Conservation (phyloP, 495 filamentous ascomycete species). For the Ascobolus immersus region DNA sequence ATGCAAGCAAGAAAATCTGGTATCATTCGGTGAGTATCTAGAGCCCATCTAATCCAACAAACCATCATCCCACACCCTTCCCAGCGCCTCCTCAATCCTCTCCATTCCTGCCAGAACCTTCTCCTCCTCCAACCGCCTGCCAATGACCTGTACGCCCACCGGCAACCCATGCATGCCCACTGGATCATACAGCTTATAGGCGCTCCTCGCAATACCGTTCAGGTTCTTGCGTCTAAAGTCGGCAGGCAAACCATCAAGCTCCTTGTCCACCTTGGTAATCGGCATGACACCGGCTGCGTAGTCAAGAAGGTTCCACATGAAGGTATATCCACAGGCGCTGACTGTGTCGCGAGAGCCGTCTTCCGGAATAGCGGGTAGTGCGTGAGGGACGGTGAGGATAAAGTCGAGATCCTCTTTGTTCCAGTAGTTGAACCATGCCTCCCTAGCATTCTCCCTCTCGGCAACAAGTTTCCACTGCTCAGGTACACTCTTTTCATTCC, state of each 20-base stretch:
- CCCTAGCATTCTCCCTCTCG: conserved; percentile 50
- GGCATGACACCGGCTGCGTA: conserved; percentile 70
- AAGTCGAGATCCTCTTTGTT: conserved; percentile 38
- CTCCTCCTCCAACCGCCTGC: conserved; percentile 57
- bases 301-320: conserved; percentile 85
- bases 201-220: conserved; percentile 55
- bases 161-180: conserved; percentile 67
- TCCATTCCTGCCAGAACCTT: conserved; percentile 37
- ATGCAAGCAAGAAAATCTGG: no score
- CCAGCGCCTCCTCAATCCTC: conserved; percentile 15
- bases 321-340: conserved; percentile 79
- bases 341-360: conserved; percentile 69
- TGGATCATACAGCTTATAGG: conserved; percentile 73
- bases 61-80: no score
- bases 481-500: conserved; percentile 39
- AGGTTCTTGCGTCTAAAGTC: conserved; percentile 28
- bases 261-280: conserved; percentile 56
- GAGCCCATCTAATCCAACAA: no score
- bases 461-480: conserved; percentile 64
- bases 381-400: conserved; percentile 63
- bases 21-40: no score
- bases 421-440: conserved; percentile 41
- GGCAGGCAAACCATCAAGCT: conserved; percentile 35
- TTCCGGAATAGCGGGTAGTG: conserved; percentile 72
- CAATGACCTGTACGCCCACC: conserved; percentile 64